Conservation (phyloP, 2,329 filamentous ascomycete genomes). For the Calonectria leucothoes region DNA sequence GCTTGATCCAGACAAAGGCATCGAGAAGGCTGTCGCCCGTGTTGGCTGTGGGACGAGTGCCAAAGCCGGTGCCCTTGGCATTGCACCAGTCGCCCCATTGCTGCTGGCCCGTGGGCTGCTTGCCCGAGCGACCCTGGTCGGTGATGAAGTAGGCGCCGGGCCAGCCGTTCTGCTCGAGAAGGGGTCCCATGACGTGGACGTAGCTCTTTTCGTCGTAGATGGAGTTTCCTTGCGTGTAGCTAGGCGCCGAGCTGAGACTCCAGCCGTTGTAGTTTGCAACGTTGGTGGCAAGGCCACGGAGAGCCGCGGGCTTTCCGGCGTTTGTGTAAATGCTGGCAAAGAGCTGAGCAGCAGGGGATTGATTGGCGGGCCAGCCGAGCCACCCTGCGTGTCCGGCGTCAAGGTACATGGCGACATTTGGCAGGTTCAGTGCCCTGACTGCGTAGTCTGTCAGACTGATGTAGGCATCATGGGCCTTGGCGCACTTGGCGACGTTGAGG, state of each 20-base stretch:
- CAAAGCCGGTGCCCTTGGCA: constrained; percentile 71
- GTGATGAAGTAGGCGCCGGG: constrained; percentile 59
- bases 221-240: constrained; percentile 59
- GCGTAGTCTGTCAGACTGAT: constrained; percentile 63
- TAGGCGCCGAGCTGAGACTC: constrained; percentile 53
- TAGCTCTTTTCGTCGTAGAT: constrained; percentile 69
- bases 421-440: constrained; percentile 62
- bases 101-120: constrained; percentile 71
- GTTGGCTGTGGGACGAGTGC: constrained; percentile 70
- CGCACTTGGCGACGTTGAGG: constrained; percentile 61
- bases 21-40: constrained; percentile 70
- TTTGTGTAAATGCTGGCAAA: constrained; percentile 61
- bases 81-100: constrained; percentile 79
- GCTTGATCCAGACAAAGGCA: constrained; percentile 79
- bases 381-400: constrained; percentile 70
- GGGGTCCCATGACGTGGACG: constrained; percentile 71
- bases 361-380: constrained; percentile 68
- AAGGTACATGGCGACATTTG: constrained; percentile 69
- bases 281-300: constrained; percentile 68
- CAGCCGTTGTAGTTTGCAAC: constrained; percentile 69
- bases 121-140: constrained; percentile 64
- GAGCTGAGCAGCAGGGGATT: constrained; percentile 59
- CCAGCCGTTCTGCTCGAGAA: constrained; percentile 63
- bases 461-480: constrained; percentile 60
- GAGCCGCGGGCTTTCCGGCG: constrained; percentile 59